Evolutionary conservation across 169 alveolate genomes (phyloP).

Genomic region (Theileria luwenshuni): DNA sequence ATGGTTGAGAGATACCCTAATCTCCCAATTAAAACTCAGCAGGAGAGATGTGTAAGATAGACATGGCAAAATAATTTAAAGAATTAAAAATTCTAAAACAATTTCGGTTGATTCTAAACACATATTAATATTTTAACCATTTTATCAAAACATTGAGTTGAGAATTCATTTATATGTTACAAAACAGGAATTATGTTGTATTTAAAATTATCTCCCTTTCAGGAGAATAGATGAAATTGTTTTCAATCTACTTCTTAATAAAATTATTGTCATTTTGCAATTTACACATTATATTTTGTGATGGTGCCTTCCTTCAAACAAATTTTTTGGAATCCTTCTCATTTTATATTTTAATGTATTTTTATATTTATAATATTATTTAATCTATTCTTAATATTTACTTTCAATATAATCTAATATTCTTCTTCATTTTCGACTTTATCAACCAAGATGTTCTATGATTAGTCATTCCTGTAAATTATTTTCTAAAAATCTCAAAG

Average conservation of each 20-base stretch:
- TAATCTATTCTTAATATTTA: no score
- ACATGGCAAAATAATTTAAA: no score
- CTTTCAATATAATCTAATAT: no score
- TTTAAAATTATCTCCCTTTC: not conserved
- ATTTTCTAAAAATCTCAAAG: not conserved
- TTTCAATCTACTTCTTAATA: no score
- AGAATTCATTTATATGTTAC: not conserved
- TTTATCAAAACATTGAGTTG: not conserved
- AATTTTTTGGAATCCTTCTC: not conserved
- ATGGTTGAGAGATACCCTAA: constrained; percentile 4
- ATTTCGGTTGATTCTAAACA: not conserved
- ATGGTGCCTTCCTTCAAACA: not conserved
- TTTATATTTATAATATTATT: no score
- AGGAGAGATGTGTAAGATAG: constrained; percentile 6
- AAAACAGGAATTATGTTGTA: no score
- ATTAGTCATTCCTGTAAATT: not conserved
- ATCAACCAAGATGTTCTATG: not conserved
- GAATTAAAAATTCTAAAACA: not conserved
- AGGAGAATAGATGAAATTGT: not conserved
- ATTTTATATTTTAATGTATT: not conserved
- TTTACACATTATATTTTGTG: no score
- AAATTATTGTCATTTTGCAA: no score
- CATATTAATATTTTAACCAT: not conserved
- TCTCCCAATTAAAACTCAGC: not conserved
- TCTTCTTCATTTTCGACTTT: no score